Evolutionary conservation across 2,329 filamentous ascomycete species (phyloP), one percentile per base, ranked within the genome.

Genomic region (Colletotrichum tofieldiae): DNA sequence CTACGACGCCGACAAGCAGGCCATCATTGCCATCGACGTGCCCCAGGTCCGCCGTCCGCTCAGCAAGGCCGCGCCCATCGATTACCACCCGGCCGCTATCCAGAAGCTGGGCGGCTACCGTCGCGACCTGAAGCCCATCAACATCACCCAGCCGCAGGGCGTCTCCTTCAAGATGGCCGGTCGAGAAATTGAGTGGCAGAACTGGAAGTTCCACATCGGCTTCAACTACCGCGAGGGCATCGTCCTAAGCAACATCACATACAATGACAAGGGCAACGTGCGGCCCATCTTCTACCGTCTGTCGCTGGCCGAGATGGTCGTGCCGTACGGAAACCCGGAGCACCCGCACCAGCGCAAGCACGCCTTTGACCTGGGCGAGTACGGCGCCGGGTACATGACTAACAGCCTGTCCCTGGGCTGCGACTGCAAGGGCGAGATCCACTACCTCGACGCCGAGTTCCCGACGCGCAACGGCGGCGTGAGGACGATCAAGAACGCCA

Each of bases 151-250:
- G 78, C 94, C 94, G 0, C 93, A 97, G 77, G 95, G 95, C 20
- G 94, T 97, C 0, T 96, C 94, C 0, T 98, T 98, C 85, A 90
- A 87, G 26, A 85, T 97, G 75, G 88, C 92, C 3, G 94, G 94
- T 1, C 86, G 94, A 14, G 89, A 90, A 56, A 88, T 98, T 62
- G 90, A 91, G 75, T 98, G 95, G 95, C 95, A 97, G 82, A 97
- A 97, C 79, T 98, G 94, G 93, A 96, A 90, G 77, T 90, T 98
- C 75, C 95, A 98, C 81, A 90, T 98, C 71, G 95, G 95, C 32
- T 98, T 98, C 89, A 98, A 97, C 86, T 96, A 98, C 84, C 90
- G 94, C 35, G 95, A 98, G 83, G 95, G 95, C 29, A 93, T 98
- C 76, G 93, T 98, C 2, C 86, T 98, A 8, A 96, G 93, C 82